Evolutionary conservation across 2,329 filamentous ascomycete species (phyloP).

Genomic region (Blastomyces silverae): DNA sequence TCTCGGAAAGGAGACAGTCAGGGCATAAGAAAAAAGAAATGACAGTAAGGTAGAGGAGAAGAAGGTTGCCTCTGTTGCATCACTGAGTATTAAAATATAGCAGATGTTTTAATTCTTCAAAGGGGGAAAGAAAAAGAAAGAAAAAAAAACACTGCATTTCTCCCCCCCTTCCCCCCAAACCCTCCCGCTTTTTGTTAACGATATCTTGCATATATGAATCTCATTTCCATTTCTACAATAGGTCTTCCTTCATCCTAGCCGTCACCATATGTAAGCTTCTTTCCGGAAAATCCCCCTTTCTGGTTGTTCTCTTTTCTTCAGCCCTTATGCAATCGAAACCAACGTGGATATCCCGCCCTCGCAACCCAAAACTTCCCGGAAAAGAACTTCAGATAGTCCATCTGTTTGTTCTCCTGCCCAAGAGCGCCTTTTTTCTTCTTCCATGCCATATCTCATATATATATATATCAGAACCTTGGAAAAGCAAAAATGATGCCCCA

Average conservation of each 20-base stretch:
- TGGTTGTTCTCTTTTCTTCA: conserved; percentile 8
- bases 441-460: not conserved
- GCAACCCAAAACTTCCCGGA: too few species aligned
- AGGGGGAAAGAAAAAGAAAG: too few species aligned
- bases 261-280: conserved; percentile 41
- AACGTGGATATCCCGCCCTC: too few species aligned
- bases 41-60: not conserved
- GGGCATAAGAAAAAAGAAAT: not conserved
- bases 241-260: conserved; percentile 42
- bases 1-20: not conserved
- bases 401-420: not conserved
- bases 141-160: too few species aligned
- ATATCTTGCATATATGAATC: conserved; percentile 23
- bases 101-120: not conserved
- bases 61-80: not conserved
- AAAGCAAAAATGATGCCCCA: not conserved
- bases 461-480: not conserved
- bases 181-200: not conserved
- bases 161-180: too few species aligned
- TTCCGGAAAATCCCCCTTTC: conserved; percentile 14
- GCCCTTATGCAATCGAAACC: too few species aligned
- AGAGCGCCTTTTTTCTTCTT: not conserved
- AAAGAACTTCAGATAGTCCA: too few species aligned
- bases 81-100: not conserved
- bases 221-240: conserved; percentile 31